Evolutionary conservation across 352 stramenopile genomes (phyloP).

Genomic region (Globisporangium apiculatum): DNA sequence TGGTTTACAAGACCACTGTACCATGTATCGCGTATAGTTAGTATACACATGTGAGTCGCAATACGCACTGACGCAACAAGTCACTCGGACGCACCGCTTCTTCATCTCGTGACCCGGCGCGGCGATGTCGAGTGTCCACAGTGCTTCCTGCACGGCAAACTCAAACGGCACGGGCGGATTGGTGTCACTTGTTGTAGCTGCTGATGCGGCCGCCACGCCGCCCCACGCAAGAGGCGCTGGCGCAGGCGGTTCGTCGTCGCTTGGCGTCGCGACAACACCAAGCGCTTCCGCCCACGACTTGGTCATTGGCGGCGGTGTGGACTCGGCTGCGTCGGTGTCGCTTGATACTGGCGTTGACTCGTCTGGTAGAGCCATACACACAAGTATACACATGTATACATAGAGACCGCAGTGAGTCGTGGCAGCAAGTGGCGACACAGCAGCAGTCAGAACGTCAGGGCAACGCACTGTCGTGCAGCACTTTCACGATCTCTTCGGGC

Average conservation of each 20-base stretch:
- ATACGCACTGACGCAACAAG: too few relatives aligned
- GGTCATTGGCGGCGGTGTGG: slow-evolving; percentile 9
- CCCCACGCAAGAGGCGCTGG: slow-evolving; percentile 24
- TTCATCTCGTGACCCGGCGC: slow-evolving; percentile 76
- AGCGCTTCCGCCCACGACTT: slow-evolving; percentile 65
- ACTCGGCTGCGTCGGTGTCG: slow-evolving; percentile 3
- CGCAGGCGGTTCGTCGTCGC: slow-evolving; percentile 8
- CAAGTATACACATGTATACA: slow-evolving; percentile 12
- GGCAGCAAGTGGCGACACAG: neutral
- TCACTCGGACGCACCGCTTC: slow-evolving; percentile 36
- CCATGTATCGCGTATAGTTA: neutral
- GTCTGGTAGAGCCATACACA: neutral
- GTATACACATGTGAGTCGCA: too few relatives aligned
- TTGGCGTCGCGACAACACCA: slow-evolving; percentile 23
- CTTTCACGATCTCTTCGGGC: slow-evolving; percentile 47
- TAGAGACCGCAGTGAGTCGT: too few relatives aligned
- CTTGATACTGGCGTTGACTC: slow-evolving; percentile 3
- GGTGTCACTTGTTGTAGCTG: slow-evolving; percentile 3
- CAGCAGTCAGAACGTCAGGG: neutral
- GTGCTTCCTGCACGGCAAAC: slow-evolving; percentile 54
- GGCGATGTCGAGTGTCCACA: slow-evolving; percentile 43
- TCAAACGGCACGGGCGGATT: slow-evolving; percentile 39
- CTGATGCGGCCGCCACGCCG: slow-evolving; percentile 11
- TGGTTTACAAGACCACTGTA: slow-evolving; percentile 72
- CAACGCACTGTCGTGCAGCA: slow-evolving; percentile 36